Conservation (phyloP, 805 yeast species). For the Hanseniaspora lachancei region DNA sequence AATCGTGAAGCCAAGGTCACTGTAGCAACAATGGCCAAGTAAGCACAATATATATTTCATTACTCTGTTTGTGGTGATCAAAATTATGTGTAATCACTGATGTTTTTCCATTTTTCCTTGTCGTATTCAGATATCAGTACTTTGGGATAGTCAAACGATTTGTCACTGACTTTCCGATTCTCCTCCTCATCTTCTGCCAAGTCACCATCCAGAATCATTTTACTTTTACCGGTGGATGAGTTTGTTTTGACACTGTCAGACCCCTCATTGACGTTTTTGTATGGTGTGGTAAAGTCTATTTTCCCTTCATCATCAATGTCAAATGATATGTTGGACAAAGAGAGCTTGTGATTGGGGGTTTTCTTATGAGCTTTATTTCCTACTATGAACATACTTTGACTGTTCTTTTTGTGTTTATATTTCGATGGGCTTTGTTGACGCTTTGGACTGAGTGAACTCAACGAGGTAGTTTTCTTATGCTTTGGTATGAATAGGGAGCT, state of each 20-base stretch:
- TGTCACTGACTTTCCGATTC: slow-evolving; percentile 3
- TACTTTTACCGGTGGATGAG: background rate
- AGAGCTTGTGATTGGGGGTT: background rate
- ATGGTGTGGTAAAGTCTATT: background rate
- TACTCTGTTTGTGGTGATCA: too few species aligned
- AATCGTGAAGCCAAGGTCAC: slow-evolving; percentile 1
- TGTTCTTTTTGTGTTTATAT: background rate
- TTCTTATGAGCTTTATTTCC: background rate
- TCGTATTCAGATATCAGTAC: slow-evolving; percentile 26
- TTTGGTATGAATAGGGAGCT: slow-evolving; percentile 11
- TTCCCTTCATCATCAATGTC: slow-evolving; percentile 8
- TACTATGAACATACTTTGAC: background rate
- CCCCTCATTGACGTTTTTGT: background rate
- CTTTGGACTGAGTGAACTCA: slow-evolving; percentile 13
- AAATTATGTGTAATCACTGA: slow-evolving; percentile 8
- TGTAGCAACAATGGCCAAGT: slow-evolving; percentile 10
- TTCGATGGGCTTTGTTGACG: background rate
- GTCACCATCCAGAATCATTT: background rate
- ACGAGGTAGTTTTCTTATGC: slow-evolving; percentile 15
- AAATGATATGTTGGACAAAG: slow-evolving; percentile 11
- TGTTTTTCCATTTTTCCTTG: slow-evolving; percentile 27
- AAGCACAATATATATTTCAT: background rate
- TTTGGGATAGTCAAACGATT: slow-evolving; percentile 9
- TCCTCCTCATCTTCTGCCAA: background rate
- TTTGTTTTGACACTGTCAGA: background rate